Percentiles rank a stretch among this genome's conserved stretches.
phyloP scores from a whole-genome alignment of 345 rosid genomes.

The Hibiscus syriacus region DNA sequence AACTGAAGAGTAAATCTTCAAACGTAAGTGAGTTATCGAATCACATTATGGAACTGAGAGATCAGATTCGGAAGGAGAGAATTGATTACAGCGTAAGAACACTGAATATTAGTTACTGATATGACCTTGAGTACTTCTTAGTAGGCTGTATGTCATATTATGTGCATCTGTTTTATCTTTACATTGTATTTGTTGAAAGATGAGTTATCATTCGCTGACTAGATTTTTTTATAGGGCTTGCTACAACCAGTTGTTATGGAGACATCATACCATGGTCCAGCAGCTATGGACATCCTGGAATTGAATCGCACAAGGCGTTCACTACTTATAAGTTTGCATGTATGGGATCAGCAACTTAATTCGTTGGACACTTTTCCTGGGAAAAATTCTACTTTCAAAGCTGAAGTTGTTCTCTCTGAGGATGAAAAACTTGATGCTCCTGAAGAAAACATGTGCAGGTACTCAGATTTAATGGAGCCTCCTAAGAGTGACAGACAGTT shows the following conservation, averaged over 20 bases:
- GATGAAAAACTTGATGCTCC: too few species aligned
- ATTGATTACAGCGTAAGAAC: slow-evolving; percentile 56
- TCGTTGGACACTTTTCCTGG: slow-evolving; percentile 54
- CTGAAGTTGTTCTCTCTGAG: too few species aligned
- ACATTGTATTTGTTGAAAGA: slow-evolving; percentile 1
- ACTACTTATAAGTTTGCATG: slow-evolving; percentile 63
- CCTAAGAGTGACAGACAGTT: too few species aligned
- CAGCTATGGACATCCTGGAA: slow-evolving; percentile 64
- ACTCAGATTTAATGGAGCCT: too few species aligned
- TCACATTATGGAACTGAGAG: slow-evolving; percentile 52
- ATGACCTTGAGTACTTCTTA: background rate
- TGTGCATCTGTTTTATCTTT: background rate
- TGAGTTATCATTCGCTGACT: background rate
- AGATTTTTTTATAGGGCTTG: too few species aligned
- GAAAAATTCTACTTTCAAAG: slow-evolving; percentile 31
- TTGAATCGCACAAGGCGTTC: slow-evolving; percentile 61
- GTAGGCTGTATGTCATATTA: background rate
- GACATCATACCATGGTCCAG: slow-evolving; percentile 29
- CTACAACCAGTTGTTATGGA: slow-evolving; percentile 47
- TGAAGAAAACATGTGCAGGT: too few species aligned
- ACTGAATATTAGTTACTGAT: background rate
- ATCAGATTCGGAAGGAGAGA: slow-evolving; percentile 59
- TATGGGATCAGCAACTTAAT: slow-evolving; percentile 75
- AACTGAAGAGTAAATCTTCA: slow-evolving; percentile 39
- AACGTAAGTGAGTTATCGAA: slow-evolving; percentile 40